Conservation (phyloP, 208 protist species). For the Leishmania tarentolae region DNA sequence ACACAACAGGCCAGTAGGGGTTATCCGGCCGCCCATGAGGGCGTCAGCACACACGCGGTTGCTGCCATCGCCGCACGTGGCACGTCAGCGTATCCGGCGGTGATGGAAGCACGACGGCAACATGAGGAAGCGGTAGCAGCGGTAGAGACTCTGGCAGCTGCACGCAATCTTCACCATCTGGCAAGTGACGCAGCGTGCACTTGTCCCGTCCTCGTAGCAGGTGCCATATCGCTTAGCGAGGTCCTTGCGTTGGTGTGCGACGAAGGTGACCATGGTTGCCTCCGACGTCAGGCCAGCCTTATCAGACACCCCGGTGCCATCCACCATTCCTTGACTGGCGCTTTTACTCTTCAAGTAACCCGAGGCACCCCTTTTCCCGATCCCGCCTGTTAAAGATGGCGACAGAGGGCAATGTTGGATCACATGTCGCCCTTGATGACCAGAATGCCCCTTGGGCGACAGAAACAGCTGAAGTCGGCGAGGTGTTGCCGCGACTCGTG, state of each 20-base stretch:
- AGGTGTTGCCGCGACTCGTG: not conserved
- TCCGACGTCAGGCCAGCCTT: not conserved
- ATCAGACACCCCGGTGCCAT: not conserved
- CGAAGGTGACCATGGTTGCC: not conserved
- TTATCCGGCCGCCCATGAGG: constrained; percentile 21
- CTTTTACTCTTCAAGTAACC: not conserved
- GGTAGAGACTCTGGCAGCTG: constrained; percentile 40
- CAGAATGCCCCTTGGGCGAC: not conserved
- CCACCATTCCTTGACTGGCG: not conserved
- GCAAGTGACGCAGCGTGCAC: constrained; percentile 37
- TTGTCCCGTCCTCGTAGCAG: constrained; percentile 27
- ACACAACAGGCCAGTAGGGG: constrained; percentile 35
- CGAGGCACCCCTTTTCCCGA: not conserved
- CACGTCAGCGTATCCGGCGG: constrained; percentile 48
- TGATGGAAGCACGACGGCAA: constrained; percentile 36
- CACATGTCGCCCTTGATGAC: not conserved
- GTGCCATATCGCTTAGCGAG: constrained; percentile 25
- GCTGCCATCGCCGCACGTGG: constrained; percentile 37
- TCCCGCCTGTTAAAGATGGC: not conserved
- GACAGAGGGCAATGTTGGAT: not conserved
- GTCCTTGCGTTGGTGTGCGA: not conserved
- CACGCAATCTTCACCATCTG: constrained; percentile 30
- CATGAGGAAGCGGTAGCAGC: constrained; percentile 36
- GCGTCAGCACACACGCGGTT: constrained; percentile 23
- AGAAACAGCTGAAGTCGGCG: not conserved